Conservation (phyloP, 805 yeast genomes). For the Ogataea corticis region DNA sequence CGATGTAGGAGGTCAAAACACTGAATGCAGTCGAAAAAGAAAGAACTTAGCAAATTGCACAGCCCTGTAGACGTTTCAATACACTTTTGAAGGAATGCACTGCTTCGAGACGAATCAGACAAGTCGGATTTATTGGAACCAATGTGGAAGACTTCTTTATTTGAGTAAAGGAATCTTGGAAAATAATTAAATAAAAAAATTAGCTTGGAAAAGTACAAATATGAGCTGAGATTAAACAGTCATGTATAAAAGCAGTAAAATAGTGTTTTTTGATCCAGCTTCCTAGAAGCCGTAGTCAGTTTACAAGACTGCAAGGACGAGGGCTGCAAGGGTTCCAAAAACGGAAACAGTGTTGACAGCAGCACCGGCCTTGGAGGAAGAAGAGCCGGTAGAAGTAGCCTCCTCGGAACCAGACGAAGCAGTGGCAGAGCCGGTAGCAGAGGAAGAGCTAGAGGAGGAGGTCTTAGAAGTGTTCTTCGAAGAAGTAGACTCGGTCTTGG, state of each 20-base stretch:
- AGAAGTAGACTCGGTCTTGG: conserved; percentile 50
- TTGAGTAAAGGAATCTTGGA: not conserved
- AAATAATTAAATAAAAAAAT: conserved; percentile 3
- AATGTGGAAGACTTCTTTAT: not conserved
- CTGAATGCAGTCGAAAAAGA: too few relatives aligned
- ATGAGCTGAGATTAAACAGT: conserved; percentile 1
- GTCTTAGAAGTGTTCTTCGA: conserved; percentile 32
- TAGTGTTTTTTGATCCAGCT: not conserved
- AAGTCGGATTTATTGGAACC: too few relatives aligned
- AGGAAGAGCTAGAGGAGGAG: conserved; percentile 26
- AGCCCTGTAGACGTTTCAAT: too few relatives aligned
- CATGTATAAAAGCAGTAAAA: conserved; percentile 5
- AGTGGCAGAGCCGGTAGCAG: conserved; percentile 27
- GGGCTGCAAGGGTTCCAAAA: conserved; percentile 50
- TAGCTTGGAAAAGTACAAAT: conserved; percentile 8
- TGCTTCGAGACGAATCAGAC: too few relatives aligned
- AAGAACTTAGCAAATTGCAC: too few relatives aligned
- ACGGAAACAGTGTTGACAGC: conserved; percentile 38
- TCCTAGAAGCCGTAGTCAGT: conserved; percentile 6
- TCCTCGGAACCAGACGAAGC: conserved; percentile 35
- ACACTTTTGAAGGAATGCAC: too few relatives aligned
- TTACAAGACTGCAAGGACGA: conserved; percentile 53
- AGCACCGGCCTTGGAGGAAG: conserved; percentile 33
- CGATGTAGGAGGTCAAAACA: too few relatives aligned
- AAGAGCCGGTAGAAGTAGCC: conserved; percentile 27